Evolutionary conservation across 345 rosid genomes (phyloP).

Genomic region (Eutrema yunnanense): DNA sequence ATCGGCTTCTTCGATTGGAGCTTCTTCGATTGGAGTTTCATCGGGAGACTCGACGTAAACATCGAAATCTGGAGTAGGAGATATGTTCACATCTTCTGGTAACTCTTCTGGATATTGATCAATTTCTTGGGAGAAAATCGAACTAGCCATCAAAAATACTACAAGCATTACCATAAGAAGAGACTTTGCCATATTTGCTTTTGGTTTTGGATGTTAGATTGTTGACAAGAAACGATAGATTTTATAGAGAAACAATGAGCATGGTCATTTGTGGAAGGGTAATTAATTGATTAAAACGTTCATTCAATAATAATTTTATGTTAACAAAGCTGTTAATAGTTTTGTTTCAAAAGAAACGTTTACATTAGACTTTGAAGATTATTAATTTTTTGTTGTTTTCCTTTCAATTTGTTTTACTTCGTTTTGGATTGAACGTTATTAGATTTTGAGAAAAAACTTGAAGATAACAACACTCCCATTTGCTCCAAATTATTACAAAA

Average conservation of each 20-base stretch:
- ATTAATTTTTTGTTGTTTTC: too few relatives aligned
- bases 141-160: neutral
- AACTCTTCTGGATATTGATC: neutral
- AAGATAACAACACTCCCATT: neutral
- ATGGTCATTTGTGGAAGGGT: neutral
- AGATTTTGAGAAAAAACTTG: neutral
- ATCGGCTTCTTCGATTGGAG: neutral
- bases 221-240: neutral
- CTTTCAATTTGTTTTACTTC: neutral
- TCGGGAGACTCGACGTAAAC: neutral
- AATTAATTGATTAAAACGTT: neutral
- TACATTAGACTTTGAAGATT: neutral
- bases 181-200: constrained; percentile 17
- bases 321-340: neutral
- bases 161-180: neutral
- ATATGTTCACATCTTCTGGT: constrained; percentile 4
- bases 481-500: neutral
- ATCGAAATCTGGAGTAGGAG: neutral
- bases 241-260: neutral
- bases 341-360: neutral
- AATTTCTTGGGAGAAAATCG: neutral
- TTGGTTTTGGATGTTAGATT: neutral
- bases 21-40: neutral
- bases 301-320: neutral
- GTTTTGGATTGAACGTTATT: neutral